Base-by-base conservation (phyloP, 495 filamentous ascomycete genomes). In the Trichoderma parareesei region DNA sequence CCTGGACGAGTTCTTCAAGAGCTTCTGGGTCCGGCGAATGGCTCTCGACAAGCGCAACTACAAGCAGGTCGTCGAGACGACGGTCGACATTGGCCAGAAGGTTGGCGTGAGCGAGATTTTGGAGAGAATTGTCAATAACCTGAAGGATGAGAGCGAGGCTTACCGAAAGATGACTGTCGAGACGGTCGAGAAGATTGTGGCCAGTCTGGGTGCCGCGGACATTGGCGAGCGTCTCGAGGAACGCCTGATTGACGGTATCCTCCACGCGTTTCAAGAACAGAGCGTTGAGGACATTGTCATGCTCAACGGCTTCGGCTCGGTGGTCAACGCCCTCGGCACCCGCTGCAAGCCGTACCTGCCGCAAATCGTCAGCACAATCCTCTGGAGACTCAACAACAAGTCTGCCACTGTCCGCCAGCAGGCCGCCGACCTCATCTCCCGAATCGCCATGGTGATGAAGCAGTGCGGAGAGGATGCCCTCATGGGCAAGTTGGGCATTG, bases 81-180 rank as follows among this genome's bases (percentile, higher is more conserved):
- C 95, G 1, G 93, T 99, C 42, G 95, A 99, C 69, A 85, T 99
- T 20, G 92, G 92, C 65, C 92, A 98, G 72, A 99, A 98, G 76
- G 93, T 97, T 42, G 95, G 95, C 13, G 91, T 90, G 53, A 90
- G 92, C 66, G 93, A 98, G 80, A 97, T 99, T 67, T 80, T 97
- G 13, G 92, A 97, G 75, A 83, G 93, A 38, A 87, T 97, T 62
- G 94, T 98, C 64, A 88, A 84, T 77, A 97, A 98, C 69, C 82
- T 99, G 61, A 99, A 98, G 75, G 95, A 99, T 70, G 95, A 99
- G 74, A 97, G 89, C 73, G 95, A 99, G 70, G 90, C 93, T 0
- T 99, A 98, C 74, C 88, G 95, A 10, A 98, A 98, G 81, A 99
- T 99, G 95, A 96, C 95, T 0, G 87, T 98, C 33, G 95, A 99